Evolutionary conservation across 1,139 yeast species (phyloP), one percentile per base, ranked within the genome.

Genomic region (Geotrichum macrosporum): DNA sequence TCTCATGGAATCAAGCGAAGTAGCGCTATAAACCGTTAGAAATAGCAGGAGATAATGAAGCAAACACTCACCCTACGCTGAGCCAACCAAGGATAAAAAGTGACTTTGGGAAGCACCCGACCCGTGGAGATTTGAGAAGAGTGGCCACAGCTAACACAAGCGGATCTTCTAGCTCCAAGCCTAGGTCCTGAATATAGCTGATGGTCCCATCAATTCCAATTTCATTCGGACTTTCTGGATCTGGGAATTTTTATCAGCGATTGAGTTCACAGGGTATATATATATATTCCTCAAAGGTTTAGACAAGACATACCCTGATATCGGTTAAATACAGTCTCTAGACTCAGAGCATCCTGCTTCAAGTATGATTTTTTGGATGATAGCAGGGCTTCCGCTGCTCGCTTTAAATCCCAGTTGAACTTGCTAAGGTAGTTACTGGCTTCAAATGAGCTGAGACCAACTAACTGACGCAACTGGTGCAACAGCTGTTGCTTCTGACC

Each of bases 171-270:
- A 89, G 81, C 15, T 78, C 80, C 38, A 83, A 71, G 0, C 76
- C 78, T 44, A 89, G 66, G 57, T 83, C 95, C 8, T 70, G 73
- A 35, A 87, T 69, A 57, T 81, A 84, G 37, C 62, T 57, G 18
- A 89, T 66, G 0, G 96, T 82, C 0, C 96, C 96, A 50, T 86
- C 92, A 22, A 84, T 73, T 30, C 81, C 92, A 46, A 76, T 76
- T 30, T 57, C 63, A 22, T 63, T 63, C 5, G 58, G 46, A 6
- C 51, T 55, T 54, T 48, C 44, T 8, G 48, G 46, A 19, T 44
- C 51, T 45, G 45, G 24, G 26, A n/a, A 21, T 20, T 35, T 29
- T 22, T 16, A 19, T 9, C 9, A 12, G 9, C 5, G 12, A n/a
- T 30, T n/a, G 12, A 24, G 18, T 38, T 5, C n/a, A 6, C 27